These are phyloP conservation scores for Pleoardoris graminearum DNA, from an alignment of 2,329 filamentous ascomycete genomes.

Conservation along the genomic window DNA sequence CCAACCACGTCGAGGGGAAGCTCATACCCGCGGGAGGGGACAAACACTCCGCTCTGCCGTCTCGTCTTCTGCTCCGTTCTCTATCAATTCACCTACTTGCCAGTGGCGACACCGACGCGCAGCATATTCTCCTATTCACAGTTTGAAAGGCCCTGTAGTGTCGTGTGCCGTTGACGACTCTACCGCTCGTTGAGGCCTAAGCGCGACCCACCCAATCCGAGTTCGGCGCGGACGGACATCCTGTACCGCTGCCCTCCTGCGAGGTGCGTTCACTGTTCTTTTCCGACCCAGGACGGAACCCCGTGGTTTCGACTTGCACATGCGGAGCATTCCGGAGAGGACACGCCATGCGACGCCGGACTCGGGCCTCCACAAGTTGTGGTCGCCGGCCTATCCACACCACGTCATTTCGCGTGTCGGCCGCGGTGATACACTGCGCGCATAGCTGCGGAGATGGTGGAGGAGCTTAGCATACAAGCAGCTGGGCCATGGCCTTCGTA, in stretches of 20 bases:
- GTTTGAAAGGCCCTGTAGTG: not conserved
- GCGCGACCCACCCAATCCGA: slow-evolving; percentile 10
- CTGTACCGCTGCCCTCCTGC: not conserved
- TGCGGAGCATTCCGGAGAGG: not conserved
- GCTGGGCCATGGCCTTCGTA: slow-evolving; percentile 10
- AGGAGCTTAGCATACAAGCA: not conserved
- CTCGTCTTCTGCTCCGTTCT: not conserved
- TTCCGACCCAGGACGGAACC: not conserved
- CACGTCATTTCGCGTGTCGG: slow-evolving; percentile 15
- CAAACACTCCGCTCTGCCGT: slow-evolving; percentile 4
- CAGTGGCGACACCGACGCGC: not conserved
- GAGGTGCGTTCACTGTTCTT: slow-evolving; percentile 12
- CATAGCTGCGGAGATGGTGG: slow-evolving; percentile 4
- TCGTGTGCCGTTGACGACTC: slow-evolving; percentile 1
- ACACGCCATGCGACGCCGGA: not conserved
- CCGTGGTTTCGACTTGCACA: slow-evolving; percentile 1
- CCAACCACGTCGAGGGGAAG: slow-evolving; percentile 10
- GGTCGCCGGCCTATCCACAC: not conserved
- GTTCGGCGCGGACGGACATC: slow-evolving; percentile 4
- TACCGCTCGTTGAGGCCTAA: slow-evolving; percentile 8
- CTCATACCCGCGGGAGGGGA: not conserved
- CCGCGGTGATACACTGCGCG: slow-evolving; percentile 19
- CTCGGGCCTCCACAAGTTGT: not conserved
- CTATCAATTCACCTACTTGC: slow-evolving; percentile 2
- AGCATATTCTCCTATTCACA: slow-evolving; percentile 1